Percentiles rank a stretch among this genome's conserved stretches.
Evolutionary conservation across 78 protist species (phyloP).

Genomic region (Diacronema lutheri): DNA sequence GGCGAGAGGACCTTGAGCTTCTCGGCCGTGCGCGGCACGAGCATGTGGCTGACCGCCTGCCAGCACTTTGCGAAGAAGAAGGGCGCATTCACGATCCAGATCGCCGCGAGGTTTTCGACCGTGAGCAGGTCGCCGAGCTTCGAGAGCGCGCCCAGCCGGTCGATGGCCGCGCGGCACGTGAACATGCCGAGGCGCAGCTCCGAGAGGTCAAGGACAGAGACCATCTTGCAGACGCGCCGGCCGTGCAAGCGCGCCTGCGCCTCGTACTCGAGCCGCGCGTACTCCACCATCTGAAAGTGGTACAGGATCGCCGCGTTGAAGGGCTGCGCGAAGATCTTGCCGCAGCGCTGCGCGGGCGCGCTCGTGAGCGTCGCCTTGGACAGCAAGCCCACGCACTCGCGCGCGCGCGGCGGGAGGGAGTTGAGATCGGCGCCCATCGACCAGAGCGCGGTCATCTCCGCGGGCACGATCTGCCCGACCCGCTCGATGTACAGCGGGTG

Average conservation of each 20-base stretch:
- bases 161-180: not conserved
- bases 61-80: not conserved
- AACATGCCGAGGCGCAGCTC: not conserved
- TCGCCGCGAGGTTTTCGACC: not conserved
- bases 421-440: not conserved
- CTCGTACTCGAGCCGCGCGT: not conserved
- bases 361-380: no score
- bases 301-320: not conserved
- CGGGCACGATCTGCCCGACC: not conserved
- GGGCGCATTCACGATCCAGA: not conserved
- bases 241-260: not conserved
- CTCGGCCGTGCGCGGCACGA: not conserved
- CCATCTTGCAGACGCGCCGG: not conserved
- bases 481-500: not conserved
- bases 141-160: not conserved
- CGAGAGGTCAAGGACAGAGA: not conserved
- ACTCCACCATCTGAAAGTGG: not conserved
- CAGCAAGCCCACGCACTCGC: no score
- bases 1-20: not conserved
- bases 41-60: not conserved
- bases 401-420: no score
- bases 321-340: not conserved
- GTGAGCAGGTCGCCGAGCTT: not conserved
- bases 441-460: not conserved
- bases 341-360: no score